phyloP scores from a whole-genome alignment of 1,284 basidiomycete species.

The Thelephora terrestris region DNA sequence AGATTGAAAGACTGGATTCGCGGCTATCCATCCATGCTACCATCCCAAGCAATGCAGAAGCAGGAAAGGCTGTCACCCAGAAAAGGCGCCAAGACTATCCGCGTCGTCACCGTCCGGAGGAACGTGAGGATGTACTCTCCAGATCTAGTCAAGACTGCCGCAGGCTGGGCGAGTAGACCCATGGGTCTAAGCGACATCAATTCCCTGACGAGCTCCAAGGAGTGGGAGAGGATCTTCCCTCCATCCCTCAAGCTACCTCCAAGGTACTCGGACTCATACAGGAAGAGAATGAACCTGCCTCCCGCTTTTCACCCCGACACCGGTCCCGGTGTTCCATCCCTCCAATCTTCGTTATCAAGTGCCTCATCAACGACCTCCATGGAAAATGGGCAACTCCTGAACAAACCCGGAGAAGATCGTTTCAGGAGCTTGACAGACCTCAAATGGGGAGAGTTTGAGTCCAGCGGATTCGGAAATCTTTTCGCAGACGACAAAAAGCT shows the following conservation, averaged over 20 bases:
- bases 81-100: conserved; percentile 61
- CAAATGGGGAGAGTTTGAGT: conserved; percentile 84
- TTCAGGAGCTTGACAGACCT: conserved; percentile 74
- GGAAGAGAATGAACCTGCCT: conserved; percentile 62
- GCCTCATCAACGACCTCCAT: conserved; percentile 21
- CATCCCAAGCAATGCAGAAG: conserved; percentile 26
- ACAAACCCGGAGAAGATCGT: conserved; percentile 42
- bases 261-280: conserved; percentile 59
- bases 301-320: conserved; percentile 46
- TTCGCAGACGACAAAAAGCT: conserved; percentile 53
- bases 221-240: conserved; percentile 63
- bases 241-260: conserved; percentile 42
- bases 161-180: conserved; percentile 52
- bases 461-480: conserved; percentile 59
- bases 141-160: conserved; percentile 66
- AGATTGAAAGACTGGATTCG: conserved; percentile 81
- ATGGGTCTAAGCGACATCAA: conserved; percentile 20
- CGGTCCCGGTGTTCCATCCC: conserved; percentile 18
- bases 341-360: conserved; percentile 21
- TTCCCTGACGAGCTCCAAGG: conserved; percentile 47
- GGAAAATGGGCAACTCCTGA: conserved; percentile 19
- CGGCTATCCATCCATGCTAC: conserved; percentile 67
- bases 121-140: conserved; percentile 76
- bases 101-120: conserved; percentile 62
- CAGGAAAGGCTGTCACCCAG: conserved; percentile 46